Conservation (phyloP, 352 stramenopile species). For the Pythium brassicae region DNA sequence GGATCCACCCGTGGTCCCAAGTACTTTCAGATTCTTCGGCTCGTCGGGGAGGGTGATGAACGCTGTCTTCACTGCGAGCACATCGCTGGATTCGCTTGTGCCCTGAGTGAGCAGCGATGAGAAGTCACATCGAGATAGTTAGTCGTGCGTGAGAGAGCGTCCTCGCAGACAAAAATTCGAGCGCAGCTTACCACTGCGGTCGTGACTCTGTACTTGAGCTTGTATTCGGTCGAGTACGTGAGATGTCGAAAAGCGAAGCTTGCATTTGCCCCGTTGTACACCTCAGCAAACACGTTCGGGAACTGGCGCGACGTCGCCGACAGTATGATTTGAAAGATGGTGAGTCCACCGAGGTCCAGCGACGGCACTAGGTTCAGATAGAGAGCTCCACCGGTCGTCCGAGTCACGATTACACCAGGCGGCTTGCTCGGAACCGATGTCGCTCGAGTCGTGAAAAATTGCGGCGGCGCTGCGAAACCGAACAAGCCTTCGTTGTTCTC, state of each 20-base stretch:
- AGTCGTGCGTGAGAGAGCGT: too few species aligned
- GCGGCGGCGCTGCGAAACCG: slow-evolving; percentile 11
- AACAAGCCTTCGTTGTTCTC: slow-evolving; percentile 29
- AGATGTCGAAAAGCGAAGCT: slow-evolving; percentile 25
- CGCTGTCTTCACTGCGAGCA: slow-evolving; percentile 22
- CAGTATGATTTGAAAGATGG: slow-evolving; percentile 22
- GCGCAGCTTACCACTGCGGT: slow-evolving; percentile 14
- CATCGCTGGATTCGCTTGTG: slow-evolving; percentile 41
- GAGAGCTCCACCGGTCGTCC: slow-evolving; percentile 37
- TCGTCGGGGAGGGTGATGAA: slow-evolving; percentile 43
- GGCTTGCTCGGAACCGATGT: slow-evolving; percentile 37
- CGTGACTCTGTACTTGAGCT: slow-evolving; percentile 34
- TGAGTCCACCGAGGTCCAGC: slow-evolving; percentile 32
- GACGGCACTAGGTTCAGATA: slow-evolving; percentile 28
- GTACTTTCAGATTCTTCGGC: slow-evolving; percentile 20
- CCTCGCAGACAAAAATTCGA: too few species aligned
- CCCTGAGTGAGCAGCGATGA: slow-evolving; percentile 20
- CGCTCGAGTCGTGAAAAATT: slow-evolving; percentile 25
- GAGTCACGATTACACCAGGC: slow-evolving; percentile 12
- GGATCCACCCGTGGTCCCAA: slow-evolving; percentile 30
- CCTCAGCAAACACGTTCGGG: slow-evolving; percentile 34
- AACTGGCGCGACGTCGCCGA: slow-evolving; percentile 28
- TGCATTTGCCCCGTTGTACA: slow-evolving; percentile 25
- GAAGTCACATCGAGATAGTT: background rate
- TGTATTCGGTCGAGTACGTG: slow-evolving; percentile 39